Conservation (phyloP, 345 rosid genomes). For the Hibiscus tridactylites region DNA sequence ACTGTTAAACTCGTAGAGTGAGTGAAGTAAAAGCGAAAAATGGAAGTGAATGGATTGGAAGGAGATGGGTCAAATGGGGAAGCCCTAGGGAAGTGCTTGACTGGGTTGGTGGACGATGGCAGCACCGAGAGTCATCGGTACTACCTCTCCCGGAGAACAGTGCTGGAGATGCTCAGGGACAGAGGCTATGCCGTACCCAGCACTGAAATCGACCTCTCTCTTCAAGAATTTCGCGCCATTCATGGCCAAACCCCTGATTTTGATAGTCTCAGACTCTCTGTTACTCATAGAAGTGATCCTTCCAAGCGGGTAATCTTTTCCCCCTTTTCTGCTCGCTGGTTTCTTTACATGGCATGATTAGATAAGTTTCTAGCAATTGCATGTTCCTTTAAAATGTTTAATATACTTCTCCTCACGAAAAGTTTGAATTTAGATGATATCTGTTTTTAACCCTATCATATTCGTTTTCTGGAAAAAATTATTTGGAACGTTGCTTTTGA, state of each 20-base stretch:
- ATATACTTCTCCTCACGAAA: background rate
- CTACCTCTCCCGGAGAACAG: conserved; percentile 61
- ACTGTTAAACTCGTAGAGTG: background rate
- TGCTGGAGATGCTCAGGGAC: conserved; percentile 75
- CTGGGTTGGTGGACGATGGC: conserved; percentile 45
- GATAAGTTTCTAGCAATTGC: background rate
- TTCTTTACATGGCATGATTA: background rate
- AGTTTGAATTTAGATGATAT: background rate
- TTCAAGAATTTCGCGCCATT: conserved; percentile 50
- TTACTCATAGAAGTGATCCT: conserved; percentile 40
- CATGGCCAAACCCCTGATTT: conserved; percentile 49
- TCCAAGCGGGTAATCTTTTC: conserved; percentile 46
- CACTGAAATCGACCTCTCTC: conserved; percentile 60
- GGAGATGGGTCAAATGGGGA: conserved; percentile 16
- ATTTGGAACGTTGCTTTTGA: background rate
- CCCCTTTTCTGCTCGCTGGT: background rate
- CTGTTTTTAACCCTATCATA: background rate
- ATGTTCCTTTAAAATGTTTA: background rate
- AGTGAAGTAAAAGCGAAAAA: background rate
- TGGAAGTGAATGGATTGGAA: conserved; percentile 19
- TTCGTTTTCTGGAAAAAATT: background rate
- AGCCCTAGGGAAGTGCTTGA: conserved; percentile 31
- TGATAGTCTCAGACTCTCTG: conserved; percentile 57
- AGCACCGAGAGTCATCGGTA: conserved; percentile 65
- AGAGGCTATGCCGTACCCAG: conserved; percentile 59